A percentile compares a stretch with the other conserved stretches of the same genome.
These are phyloP conservation scores for Bipolaris oryzae DNA, from an alignment of 2,329 filamentous ascomycete species.

Conservation along the genomic window DNA sequence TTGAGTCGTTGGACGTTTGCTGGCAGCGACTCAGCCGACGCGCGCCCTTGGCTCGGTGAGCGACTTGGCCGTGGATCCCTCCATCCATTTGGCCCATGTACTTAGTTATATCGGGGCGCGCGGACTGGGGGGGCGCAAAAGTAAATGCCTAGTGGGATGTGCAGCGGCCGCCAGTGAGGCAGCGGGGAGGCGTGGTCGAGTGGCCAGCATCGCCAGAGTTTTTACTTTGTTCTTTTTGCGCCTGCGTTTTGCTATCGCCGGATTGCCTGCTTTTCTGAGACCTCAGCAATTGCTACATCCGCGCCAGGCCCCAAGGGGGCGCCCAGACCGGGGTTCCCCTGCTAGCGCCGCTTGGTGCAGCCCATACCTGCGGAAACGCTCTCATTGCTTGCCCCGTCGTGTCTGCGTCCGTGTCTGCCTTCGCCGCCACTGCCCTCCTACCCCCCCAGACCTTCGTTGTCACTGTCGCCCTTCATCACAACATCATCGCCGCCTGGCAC, in stretches of 20 bases:
- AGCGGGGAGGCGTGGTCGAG: background rate
- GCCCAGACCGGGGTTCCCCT: background rate
- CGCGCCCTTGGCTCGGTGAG: conserved; percentile 14
- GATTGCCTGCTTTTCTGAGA: conserved; percentile 27
- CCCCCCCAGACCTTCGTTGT: conserved; percentile 20
- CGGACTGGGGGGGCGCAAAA: conserved; percentile 1
- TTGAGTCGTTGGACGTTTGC: conserved; percentile 31
- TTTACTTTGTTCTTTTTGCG: conserved; percentile 1
- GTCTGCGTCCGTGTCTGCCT: background rate
- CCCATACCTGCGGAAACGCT: conserved; percentile 15
- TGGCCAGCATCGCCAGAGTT: background rate
- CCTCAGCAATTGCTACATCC: conserved; percentile 5
- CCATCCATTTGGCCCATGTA: background rate
- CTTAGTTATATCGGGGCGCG: too few species aligned
- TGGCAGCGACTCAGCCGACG: conserved; percentile 26
- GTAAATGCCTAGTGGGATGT: conserved; percentile 1
- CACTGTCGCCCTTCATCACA: conserved; percentile 26
- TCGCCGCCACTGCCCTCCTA: conserved; percentile 6
- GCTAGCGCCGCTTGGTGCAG: conserved; percentile 16
- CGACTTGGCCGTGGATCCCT: conserved; percentile 11
- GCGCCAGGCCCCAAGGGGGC: conserved; percentile 4
- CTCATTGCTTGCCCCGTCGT: conserved; percentile 7
- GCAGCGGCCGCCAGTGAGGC: background rate
- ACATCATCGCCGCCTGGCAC: conserved; percentile 21
- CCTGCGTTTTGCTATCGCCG: conserved; percentile 20